Evolutionary conservation across 2,329 filamentous ascomycete genomes (phyloP).

Genomic region (Neonectria ditissima): DNA sequence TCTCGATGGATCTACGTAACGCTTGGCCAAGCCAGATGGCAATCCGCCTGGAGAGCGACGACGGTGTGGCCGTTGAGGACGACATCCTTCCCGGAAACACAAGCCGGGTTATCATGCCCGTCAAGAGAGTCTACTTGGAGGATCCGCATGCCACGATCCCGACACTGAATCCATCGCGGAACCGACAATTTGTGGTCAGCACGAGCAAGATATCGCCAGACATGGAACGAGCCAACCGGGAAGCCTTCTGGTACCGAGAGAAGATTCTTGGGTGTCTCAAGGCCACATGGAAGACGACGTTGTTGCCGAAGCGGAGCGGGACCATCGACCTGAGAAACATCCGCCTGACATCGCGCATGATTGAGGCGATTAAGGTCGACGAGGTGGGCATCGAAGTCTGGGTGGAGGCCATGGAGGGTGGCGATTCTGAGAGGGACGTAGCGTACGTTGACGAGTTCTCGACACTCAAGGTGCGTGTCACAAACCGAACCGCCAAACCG

Average conservation of each 20-base stretch:
- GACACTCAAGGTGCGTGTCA: conserved; percentile 76
- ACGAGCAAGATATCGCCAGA: conserved; percentile 82
- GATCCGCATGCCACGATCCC: conserved; percentile 84
- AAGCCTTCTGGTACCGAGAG: conserved; percentile 93
- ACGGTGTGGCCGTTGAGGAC: conserved; percentile 63
- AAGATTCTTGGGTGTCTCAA: conserved; percentile 77
- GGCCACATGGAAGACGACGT: conserved; percentile 76
- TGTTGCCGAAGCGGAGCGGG: conserved; percentile 68
- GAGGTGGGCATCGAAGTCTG: conserved; percentile 77
- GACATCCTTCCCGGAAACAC: conserved; percentile 75
- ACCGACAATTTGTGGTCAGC: conserved; percentile 93
- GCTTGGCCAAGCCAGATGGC: conserved; percentile 86
- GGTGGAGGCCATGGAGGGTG: conserved; percentile 55
- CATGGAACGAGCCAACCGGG: conserved; percentile 79
- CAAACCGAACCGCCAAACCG: conserved; percentile 76
- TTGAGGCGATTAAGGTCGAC: conserved; percentile 84
- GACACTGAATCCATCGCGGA: conserved; percentile 81
- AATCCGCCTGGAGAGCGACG: conserved; percentile 69
- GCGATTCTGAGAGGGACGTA: conserved; percentile 35
- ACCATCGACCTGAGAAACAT: conserved; percentile 82
- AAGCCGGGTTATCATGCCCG: conserved; percentile 78
- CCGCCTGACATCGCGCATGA: conserved; percentile 80
- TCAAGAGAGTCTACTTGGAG: conserved; percentile 80
- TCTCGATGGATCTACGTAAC: conserved; percentile 88
- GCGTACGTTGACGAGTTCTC: conserved; percentile 68